Base-by-base conservation (phyloP, 2,329 filamentous ascomycete species). In the Fonsecaea monophora region DNA sequence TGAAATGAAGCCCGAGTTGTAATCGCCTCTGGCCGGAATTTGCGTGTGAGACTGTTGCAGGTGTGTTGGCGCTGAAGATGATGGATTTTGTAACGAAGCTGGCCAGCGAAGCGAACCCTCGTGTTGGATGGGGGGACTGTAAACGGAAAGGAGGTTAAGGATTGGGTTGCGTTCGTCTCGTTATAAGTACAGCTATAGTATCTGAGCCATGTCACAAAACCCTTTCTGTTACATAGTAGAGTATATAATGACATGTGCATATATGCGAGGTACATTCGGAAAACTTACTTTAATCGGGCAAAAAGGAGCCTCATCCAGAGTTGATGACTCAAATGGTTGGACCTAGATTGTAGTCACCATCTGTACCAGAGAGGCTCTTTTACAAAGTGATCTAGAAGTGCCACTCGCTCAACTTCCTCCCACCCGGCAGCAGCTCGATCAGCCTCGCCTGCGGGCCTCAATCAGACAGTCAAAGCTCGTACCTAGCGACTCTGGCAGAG, bases 1-100 rank as follows among this genome's bases (percentile, higher is more conserved):
- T 15, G n/a, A 15, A 6, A 61, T 42, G 66, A 62, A 64, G 59
- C 34, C 42, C 8, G 62, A 69, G 18, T 58, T 67, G 60, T 69
- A 54, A 58, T 10, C 13, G 1, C n/a, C 34, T 38, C 40, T 25
- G 37, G 37, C 53, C 12, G 53, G 10, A 30, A 2, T 54, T 12
- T 8, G 15, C 53, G n/a, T 34, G 7, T 53, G 21, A 32, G 13
- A 7, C 45, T 25, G 45, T 25, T 18, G 10, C 18, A 25, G 45
- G 45, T 18, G 4, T 13, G 18, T 12, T 50, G 45, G 3, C 9
- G 8, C 8, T 25, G 18, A 25, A 21, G 45, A 25, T 50, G 45
- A 50, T 50, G 18, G 18, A 12, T 50, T 50, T 50, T 50, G 45
- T 25, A 25, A 10, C 18, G 3, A 25, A n/a, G 21, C 45, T 50